Evolutionary conservation across 805 yeast genomes (phyloP).

Genomic region (Spathaspora boniae): DNA sequence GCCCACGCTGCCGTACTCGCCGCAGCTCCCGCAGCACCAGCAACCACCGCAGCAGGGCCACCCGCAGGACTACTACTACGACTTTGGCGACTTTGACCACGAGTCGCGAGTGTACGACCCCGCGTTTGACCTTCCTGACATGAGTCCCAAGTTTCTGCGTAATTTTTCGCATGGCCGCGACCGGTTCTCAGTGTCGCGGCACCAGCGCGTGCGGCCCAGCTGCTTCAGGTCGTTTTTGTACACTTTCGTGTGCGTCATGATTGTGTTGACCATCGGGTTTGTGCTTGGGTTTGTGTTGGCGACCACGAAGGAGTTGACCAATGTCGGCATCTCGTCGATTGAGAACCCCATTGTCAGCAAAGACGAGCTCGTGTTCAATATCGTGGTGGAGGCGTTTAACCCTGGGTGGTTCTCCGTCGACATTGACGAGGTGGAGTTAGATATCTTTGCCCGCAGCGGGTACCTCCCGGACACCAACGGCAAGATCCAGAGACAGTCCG

Average conservation of each 20-base stretch:
- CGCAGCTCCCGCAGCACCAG: no score
- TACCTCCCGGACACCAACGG: conserved; percentile 29
- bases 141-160: conserved; percentile 10
- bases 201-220: conserved; percentile 13
- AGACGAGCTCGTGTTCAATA: conserved; percentile 79
- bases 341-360: conserved; percentile 73
- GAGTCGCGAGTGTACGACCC: conserved; percentile 17
- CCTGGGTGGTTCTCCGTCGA: conserved; percentile 78
- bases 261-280: conserved; percentile 69
- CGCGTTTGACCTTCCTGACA: conserved; percentile 10
- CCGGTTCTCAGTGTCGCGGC: conserved; percentile 4
- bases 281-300: conserved; percentile 81
- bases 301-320: conserved; percentile 76
- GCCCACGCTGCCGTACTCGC: no score
- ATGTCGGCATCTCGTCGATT: conserved; percentile 58
- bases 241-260: conserved; percentile 42
- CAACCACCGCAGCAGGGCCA: no score
- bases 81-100: conserved; percentile 40
- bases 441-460: conserved; percentile 76
- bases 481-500: conserved; percentile 11
- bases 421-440: conserved; percentile 67
- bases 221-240: conserved; percentile 36
- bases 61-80: conserved; percentile 30
- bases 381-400: conserved; percentile 75
- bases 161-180: conserved; percentile 8